Evolutionary conservation across 1,284 basidiomycete species (phyloP).

Genomic region (Microbotryum lychnidis-dioicae): DNA sequence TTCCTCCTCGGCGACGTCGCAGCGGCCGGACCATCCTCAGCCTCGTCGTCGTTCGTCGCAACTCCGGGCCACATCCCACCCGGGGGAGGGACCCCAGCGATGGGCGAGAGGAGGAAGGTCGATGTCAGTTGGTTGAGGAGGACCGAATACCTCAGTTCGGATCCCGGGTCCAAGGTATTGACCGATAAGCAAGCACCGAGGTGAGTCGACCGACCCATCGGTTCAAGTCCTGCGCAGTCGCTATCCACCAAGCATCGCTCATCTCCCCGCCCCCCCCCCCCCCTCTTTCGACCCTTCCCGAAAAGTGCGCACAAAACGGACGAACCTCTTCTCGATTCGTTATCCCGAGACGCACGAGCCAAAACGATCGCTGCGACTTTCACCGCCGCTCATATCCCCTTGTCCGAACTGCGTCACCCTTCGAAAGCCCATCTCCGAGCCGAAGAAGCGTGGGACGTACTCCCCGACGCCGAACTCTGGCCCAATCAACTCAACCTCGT

Average conservation of each 20-base stretch:
- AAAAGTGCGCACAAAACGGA: constrained; percentile 30
- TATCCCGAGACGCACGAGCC: constrained; percentile 61
- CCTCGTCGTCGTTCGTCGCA: constrained; percentile 25
- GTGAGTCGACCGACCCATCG: too few species aligned
- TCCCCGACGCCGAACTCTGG: constrained; percentile 82
- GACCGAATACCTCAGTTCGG: constrained; percentile 64
- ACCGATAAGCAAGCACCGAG: neutral
- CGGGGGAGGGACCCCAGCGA: constrained; percentile 1
- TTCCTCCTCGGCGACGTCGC: constrained; percentile 23
- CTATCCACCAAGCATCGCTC: too few species aligned
- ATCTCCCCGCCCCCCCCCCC: too few species aligned
- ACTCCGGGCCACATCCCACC: constrained; percentile 12
- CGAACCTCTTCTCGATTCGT: constrained; percentile 59
- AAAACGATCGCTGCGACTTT: constrained; percentile 77
- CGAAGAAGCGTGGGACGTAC: constrained; percentile 72
- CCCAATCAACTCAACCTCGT: constrained; percentile 81
- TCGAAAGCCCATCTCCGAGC: constrained; percentile 68
- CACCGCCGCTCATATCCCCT: constrained; percentile 48
- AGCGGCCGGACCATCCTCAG: constrained; percentile 17
- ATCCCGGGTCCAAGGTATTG: constrained; percentile 9
- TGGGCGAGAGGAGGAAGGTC: constrained; percentile 31
- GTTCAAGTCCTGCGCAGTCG: neutral
- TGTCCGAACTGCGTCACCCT: constrained; percentile 61
- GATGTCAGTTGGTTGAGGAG: constrained; percentile 82
- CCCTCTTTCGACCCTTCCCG: too few species aligned